Evolutionary conservation across 2,329 filamentous ascomycete genomes (phyloP), one percentile per base, ranked within the genome.

Genomic region (Colletotrichum horii): DNA sequence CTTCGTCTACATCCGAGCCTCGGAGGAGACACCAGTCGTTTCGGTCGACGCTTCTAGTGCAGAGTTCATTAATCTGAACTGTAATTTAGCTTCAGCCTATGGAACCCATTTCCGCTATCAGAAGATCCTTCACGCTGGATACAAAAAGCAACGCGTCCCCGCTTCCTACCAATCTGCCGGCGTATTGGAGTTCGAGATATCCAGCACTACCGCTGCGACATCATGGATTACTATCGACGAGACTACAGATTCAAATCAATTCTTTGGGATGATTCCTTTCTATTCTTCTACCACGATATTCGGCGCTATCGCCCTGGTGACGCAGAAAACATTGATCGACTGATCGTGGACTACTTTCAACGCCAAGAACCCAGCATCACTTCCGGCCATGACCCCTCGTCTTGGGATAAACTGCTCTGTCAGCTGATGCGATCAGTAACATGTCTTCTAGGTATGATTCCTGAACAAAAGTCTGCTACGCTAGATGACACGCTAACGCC

Each of bases 371-470:
- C 52, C 1, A 16, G 0, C 4, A 9, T 26, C 1, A 26, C n/a
- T 0, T 56, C 52, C 0, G 0, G 24, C 0, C n/a, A 26, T 0
- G 52, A 56, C 0, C 52, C 52, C 12, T 8, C n/a, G 0, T 3
- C 52, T 0, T 26, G 52, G 52, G 52, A 56, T 26, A 26, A 0
- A 0, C 0, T 26, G 15, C 52, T 56, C 0, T 56, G 8, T 0
- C 52, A 26, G 0, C 22, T 56, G 0, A 26, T 56, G 52, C n/a
- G 22, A 2, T 22, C 24, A 0, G 0, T 56, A 6, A 0, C 1
- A 5, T 15, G 12, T 56, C 52, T 22, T 0, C 22, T 56, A 22
- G 52, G 52, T 55, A 26, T 12, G 6, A n/a, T 1, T 6, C 16
- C 36, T 4, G 16, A n/a, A n/a, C n/a, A n/a, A n/a, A 43, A 19